Conservation (phyloP, 139 green algal species). For the Micromonas commoda region DNA sequence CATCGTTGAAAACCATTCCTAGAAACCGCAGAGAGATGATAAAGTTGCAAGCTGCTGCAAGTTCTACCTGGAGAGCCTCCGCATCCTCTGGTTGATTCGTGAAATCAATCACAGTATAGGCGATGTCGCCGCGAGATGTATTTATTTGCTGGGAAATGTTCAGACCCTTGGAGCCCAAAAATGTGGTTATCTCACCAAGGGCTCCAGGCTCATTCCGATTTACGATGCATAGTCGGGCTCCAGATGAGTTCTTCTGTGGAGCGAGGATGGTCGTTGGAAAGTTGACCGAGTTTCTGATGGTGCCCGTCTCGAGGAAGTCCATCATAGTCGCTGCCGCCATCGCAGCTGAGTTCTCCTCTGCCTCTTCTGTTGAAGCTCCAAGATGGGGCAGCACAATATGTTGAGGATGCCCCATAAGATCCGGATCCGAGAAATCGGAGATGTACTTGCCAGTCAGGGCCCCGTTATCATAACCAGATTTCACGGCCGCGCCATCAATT, state of each 20-base stretch:
- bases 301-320: conserved; percentile 51
- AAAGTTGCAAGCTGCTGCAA: conserved; percentile 33
- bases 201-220: conserved; percentile 48
- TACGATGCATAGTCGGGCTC: conserved; percentile 46
- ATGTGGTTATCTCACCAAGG: conserved; percentile 53
- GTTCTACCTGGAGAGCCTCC: conserved; percentile 33
- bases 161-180: conserved; percentile 35
- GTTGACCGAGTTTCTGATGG: conserved; percentile 53
- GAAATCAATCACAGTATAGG: conserved; percentile 53
- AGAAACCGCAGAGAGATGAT: conserved; percentile 50
- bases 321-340: conserved; percentile 53
- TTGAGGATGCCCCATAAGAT: conserved; percentile 40
- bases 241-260: conserved; percentile 37
- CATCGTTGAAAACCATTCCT: conserved; percentile 43
- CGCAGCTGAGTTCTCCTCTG: conserved; percentile 51
- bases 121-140: conserved; percentile 44
- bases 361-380: conserved; percentile 50
- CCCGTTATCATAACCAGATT: conserved; percentile 37
- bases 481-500: conserved; percentile 41
- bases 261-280: conserved; percentile 45
- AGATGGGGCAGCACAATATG: conserved; percentile 47
- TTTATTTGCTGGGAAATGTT: conserved; percentile 58
- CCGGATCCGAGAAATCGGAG: conserved; percentile 46
- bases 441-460: conserved; percentile 50
- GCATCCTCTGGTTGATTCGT: conserved; percentile 38